Conservation (phyloP, 176 grass and related monocot genomes). For the Saccharum spontaneum region DNA sequence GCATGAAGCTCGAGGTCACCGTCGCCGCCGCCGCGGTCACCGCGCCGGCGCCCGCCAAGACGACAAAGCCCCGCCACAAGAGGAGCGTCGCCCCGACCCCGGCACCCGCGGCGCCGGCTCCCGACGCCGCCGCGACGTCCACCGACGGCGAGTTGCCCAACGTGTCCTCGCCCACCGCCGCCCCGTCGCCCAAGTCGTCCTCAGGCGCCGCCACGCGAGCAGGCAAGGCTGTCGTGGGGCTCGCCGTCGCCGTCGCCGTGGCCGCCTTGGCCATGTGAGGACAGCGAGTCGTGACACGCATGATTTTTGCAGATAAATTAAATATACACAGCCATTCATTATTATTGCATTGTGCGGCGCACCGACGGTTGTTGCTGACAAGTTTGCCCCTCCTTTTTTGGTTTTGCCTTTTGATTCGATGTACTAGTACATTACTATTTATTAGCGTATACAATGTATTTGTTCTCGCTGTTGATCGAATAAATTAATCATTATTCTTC, state of each 20-base stretch:
- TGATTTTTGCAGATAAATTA: not conserved
- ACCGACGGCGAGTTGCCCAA: conserved; percentile 26
- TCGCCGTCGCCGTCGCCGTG: conserved; percentile 41
- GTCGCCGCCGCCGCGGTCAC: conserved; percentile 18
- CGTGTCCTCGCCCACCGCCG: conserved; percentile 24
- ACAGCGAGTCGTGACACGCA: not conserved
- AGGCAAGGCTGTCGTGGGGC: conserved; percentile 23
- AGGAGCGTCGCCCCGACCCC: conserved; percentile 19
- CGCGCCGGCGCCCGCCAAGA: conserved; percentile 21
- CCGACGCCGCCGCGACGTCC: not conserved
- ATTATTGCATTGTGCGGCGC: not conserved
- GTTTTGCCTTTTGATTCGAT: not conserved
- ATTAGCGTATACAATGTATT: not conserved
- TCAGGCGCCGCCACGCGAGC: not conserved
- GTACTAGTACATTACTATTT: too few relatives aligned
- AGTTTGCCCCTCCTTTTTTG: not conserved
- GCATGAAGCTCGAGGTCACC: conserved; percentile 78
- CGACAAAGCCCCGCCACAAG: conserved; percentile 22
- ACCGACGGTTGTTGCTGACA: not conserved
- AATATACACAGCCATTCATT: not conserved
- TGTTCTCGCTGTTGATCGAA: not conserved
- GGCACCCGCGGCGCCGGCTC: not conserved
- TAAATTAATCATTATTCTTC: not conserved
- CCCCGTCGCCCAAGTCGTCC: conserved; percentile 33
- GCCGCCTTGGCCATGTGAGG: conserved; percentile 45